A percentile compares a stretch with the other conserved stretches of the same genome.
Evolutionary conservation across 2,329 filamentous ascomycete genomes (phyloP).

Genomic region (Pochonia chlamydosporia): DNA sequence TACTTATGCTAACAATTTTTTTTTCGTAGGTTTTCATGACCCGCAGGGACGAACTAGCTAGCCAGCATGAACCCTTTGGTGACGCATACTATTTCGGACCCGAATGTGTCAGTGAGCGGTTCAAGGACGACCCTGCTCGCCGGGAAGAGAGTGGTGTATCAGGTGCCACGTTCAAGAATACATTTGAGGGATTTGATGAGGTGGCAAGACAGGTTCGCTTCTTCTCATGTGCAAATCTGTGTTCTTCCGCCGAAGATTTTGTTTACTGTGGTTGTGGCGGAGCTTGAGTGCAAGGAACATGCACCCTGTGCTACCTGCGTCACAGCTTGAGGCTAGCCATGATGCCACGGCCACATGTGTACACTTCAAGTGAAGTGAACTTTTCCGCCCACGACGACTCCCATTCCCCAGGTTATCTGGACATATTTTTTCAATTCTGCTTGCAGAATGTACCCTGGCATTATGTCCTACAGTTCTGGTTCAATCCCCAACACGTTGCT

Average conservation of each 20-base stretch:
- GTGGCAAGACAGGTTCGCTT: constrained; percentile 66
- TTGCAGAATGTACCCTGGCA: too few species aligned
- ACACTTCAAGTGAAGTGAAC: background rate
- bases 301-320: background rate
- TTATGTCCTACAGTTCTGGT: too few species aligned
- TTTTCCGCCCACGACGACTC: too few species aligned
- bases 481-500: too few species aligned
- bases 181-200: constrained; percentile 69
- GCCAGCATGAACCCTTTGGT: constrained; percentile 92
- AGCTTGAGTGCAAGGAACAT: background rate
- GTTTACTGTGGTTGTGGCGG: background rate
- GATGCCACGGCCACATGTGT: background rate
- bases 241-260: background rate
- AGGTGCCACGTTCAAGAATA: constrained; percentile 66
- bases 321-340: background rate
- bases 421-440: too few species aligned
- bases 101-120: constrained; percentile 76
- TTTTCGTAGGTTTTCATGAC: constrained; percentile 88
- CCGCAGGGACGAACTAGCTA: constrained; percentile 71
- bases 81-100: constrained; percentile 96
- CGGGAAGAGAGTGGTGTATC: constrained; percentile 60
- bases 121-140: constrained; percentile 57
- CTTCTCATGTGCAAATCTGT: constrained; percentile 10
- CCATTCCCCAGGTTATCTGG: too few species aligned
- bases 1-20: background rate